Conservation (phyloP, 257 asterid species). For the Knoxia roxburghii region DNA sequence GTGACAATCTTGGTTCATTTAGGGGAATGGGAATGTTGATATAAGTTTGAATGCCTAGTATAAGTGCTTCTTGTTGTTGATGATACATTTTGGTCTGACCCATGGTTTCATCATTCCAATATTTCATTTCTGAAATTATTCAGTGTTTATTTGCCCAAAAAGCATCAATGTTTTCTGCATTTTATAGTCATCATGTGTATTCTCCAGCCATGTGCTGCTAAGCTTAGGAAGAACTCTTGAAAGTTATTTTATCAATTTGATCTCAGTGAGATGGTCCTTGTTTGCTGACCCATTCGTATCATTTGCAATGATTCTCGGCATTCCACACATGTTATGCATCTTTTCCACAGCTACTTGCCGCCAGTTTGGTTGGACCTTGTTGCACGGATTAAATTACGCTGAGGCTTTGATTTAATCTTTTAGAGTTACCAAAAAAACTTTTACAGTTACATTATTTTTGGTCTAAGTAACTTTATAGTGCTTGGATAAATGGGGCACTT, state of each 20-base stretch:
- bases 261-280: not conserved
- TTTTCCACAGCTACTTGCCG: not conserved
- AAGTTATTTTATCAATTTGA: not conserved
- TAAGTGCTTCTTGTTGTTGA: slow-evolving; percentile 2
- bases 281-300: not conserved
- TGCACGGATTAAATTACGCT: not conserved
- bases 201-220: not conserved
- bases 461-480: not conserved
- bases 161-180: not conserved
- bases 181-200: not conserved
- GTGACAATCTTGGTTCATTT: not conserved
- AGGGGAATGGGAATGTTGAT: too few species aligned
- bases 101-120: not conserved
- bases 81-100: not conserved
- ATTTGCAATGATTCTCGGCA: not conserved
- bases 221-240: not conserved
- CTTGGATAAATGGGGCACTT: not conserved
- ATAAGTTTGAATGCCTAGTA: not conserved
- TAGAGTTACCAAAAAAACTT: too few species aligned
- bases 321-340: too few species aligned
- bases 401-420: not conserved
- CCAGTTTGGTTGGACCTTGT: not conserved
- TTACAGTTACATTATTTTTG: not conserved
- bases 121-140: not conserved
- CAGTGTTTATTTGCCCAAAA: not conserved